Percentiles rank a stretch among this genome's conserved stretches.
These are phyloP conservation scores for Saccharomycopsis fodiens DNA, from an alignment of 805 yeast genomes.

Conservation along the genomic window DNA sequence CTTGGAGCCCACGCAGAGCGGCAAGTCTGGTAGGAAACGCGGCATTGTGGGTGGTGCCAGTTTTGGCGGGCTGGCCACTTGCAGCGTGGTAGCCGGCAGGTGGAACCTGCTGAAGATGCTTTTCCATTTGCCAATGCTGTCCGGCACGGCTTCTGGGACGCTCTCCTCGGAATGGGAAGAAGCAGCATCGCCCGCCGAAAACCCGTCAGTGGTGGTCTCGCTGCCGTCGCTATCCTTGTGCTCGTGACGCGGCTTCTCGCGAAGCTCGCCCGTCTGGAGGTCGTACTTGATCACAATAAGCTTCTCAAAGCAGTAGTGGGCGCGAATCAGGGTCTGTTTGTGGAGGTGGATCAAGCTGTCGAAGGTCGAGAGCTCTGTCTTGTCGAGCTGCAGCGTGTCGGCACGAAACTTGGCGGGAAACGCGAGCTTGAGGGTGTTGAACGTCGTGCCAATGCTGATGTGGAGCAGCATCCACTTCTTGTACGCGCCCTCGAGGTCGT, in stretches of 20 bases:
- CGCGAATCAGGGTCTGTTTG: conserved; percentile 11
- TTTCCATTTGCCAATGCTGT: background rate
- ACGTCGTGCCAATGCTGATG: conserved; percentile 9
- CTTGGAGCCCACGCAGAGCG: background rate
- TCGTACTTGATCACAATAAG: conserved; percentile 3
- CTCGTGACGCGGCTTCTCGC: background rate
- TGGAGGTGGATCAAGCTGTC: conserved; percentile 3
- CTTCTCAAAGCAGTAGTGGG: conserved; percentile 18
- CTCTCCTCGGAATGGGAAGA: background rate
- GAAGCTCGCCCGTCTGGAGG: background rate
- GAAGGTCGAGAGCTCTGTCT: background rate
- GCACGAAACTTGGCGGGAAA: conserved; percentile 7
- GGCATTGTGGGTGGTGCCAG: background rate
- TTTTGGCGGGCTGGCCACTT: background rate
- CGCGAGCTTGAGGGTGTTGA: conserved; percentile 9
- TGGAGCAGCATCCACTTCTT: conserved; percentile 21
- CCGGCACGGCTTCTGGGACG: background rate
- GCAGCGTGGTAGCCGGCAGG: background rate
- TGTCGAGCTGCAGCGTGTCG: background rate
- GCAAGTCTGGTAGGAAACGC: background rate
- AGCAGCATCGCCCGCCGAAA: background rate
- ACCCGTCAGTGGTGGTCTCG: background rate
- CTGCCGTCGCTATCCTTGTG: background rate
- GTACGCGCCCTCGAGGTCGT: conserved; percentile 14
- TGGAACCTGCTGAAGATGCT: background rate